These are phyloP conservation scores for Alternaria solani DNA, from an alignment of 2,329 filamentous ascomycete genomes.

Conservation along the genomic window DNA sequence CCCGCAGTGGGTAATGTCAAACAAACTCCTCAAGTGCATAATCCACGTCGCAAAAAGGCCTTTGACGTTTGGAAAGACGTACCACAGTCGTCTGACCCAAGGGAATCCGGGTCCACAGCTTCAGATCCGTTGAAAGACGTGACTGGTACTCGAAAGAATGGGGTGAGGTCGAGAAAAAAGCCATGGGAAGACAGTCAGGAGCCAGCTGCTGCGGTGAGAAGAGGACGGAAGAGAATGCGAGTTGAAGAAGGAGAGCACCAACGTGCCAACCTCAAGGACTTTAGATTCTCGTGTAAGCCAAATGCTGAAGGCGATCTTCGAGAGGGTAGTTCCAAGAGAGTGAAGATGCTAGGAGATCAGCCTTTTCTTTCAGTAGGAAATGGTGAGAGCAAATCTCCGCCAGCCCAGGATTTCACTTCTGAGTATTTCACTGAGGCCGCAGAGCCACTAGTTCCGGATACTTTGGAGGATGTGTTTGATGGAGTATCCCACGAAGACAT, in stretches of 20 bases:
- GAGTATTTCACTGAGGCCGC: neutral
- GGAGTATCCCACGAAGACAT: too few species aligned
- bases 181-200: neutral
- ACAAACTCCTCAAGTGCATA: too few species aligned
- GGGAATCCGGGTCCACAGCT: too few species aligned
- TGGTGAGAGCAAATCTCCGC: neutral
- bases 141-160: neutral
- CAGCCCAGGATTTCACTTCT: neutral
- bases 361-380: neutral
- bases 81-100: neutral
- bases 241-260: neutral
- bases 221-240: neutral
- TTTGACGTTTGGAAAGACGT: neutral
- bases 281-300: neutral
- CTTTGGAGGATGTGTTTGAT: fast-evolving
- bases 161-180: neutral
- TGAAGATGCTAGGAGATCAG: neutral
- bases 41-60: neutral
- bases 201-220: neutral
- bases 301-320: neutral
- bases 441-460: neutral
- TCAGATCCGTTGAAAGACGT: neutral
- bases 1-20: fast-evolving
- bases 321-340: neutral
- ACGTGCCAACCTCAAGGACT: neutral